Evolutionary conservation across 352 stramenopile genomes (phyloP), one percentile per base, ranked within the genome.

Genomic region (Pythium coloratum): DNA sequence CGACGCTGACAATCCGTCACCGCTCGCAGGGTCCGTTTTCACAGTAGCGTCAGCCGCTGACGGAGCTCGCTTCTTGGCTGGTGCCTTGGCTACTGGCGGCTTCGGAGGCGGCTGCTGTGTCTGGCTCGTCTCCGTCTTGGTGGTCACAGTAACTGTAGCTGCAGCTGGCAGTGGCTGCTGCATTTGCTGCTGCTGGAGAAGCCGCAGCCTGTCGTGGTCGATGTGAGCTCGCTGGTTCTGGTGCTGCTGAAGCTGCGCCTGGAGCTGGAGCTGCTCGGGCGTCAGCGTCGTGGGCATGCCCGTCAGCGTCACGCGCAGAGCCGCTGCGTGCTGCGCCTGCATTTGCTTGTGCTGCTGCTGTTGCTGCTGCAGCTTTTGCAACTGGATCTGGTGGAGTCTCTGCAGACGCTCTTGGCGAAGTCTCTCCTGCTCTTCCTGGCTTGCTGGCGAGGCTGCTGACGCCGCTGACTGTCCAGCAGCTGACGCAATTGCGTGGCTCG

Each of bases 331-430:
- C 18, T 70, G 55, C 32, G 49, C 47, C 32, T 60, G 64, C 14
- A 60, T 46, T 36, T 71, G 64, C 47, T 56, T 55, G 18, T 78
- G 79, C 30, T 71, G 44, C 51, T 78, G 71, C 34, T 51, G 59
- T 18, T 66, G 70, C 33, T 75, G 69, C 55, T 73, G 72, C 1
- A 70, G 56, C 38, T 71, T 76, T 24, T 82, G 82, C n/a, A 79
- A 44, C 50, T 82, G 75, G 32, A 73, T 69, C 33, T 89, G 81
- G 59, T 91, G 83, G 33, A 91, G 64, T 14, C 72, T 77, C 36
- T 82, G 67, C 8, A 90, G 69, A 14, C 81, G 76, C 56, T 86
- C 76, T 38, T 81, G 71, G 18, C 79, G 71, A 6, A 77, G 64
- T 1, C 78, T 76, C 61, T 89, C 73, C 16, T 87, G 63, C 24